Conservation (phyloP, 768 basidiomycete genomes). For the Termitomyces titanicus region DNA sequence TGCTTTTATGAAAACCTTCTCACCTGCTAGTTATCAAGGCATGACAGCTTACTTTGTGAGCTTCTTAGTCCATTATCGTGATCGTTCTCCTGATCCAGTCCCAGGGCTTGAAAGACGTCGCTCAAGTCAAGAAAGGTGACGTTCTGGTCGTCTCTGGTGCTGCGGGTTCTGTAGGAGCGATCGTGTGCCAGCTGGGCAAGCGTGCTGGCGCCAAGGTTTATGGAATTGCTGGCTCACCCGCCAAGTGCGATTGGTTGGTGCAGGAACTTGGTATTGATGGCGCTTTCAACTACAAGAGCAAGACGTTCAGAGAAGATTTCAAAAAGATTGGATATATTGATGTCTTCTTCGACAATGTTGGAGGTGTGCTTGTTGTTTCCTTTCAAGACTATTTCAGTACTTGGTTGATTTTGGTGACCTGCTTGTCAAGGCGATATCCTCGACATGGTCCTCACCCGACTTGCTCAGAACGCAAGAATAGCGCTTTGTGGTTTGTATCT, state of each 20-base stretch:
- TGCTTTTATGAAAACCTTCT: neutral
- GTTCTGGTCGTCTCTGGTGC: conserved; percentile 86
- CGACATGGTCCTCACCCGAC: conserved; percentile 66
- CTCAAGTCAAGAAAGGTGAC: conserved; percentile 78
- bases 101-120: conserved; percentile 81
- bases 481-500: conserved; percentile 73
- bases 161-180: conserved; percentile 84
- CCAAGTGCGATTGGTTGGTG: conserved; percentile 86
- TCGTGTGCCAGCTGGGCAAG: conserved; percentile 84
- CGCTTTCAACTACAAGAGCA: conserved; percentile 85
- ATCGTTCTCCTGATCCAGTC: neutral
- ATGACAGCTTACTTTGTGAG: conserved; percentile 88
- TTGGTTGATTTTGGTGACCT: neutral
- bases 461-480: conserved; percentile 78
- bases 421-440: conserved; percentile 65
- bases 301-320: conserved; percentile 68
- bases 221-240: conserved; percentile 80
- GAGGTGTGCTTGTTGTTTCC: conserved; percentile 31
- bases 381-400: neutral
- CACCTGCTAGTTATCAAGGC: conserved; percentile 35
- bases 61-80: neutral
- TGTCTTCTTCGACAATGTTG: conserved; percentile 83
- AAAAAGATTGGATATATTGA: conserved; percentile 78
- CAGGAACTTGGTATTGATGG: conserved; percentile 79
- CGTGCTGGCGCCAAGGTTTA: conserved; percentile 76